These are phyloP conservation scores for Kandelia obovata DNA, from an alignment of 345 rosid species.

Conservation along the genomic window DNA sequence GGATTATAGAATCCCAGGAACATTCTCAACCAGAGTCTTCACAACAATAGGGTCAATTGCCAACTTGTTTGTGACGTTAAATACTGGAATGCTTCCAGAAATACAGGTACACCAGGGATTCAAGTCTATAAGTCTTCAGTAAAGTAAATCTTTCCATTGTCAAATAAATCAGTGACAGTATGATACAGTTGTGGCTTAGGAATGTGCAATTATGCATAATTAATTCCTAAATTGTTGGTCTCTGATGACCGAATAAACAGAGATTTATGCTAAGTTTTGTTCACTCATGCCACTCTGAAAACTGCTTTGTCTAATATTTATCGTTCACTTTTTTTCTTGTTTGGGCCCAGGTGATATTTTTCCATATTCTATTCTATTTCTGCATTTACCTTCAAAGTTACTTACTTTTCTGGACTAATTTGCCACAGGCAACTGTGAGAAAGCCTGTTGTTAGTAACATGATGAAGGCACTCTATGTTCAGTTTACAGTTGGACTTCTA, in stretches of 20 bases:
- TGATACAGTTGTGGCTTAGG: too few relatives aligned
- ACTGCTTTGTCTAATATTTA: too few relatives aligned
- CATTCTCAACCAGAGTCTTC: slow-evolving; percentile 45
- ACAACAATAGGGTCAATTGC: slow-evolving; percentile 77
- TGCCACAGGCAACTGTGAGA: slow-evolving; percentile 75
- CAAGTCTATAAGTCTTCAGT: neutral
- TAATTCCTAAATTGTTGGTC: too few relatives aligned
- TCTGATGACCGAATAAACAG: too few relatives aligned
- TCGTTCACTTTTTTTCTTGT: neutral
- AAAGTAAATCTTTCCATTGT: neutral
- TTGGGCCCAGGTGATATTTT: neutral
- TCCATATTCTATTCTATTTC: neutral
- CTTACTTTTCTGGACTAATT: neutral
- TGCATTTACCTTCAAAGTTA: neutral
- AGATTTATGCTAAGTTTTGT: too few relatives aligned
- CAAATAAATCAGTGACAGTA: too few relatives aligned
- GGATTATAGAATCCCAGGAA: slow-evolving; percentile 69
- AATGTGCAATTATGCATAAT: too few relatives aligned
- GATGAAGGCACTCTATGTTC: slow-evolving; percentile 86
- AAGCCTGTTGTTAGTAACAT: slow-evolving; percentile 73
- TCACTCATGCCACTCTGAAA: neutral
- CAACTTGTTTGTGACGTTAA: slow-evolving; percentile 75
- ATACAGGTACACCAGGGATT: slow-evolving; percentile 45
- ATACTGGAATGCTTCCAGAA: slow-evolving; percentile 99
- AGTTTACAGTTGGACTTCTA: slow-evolving; percentile 63